Evolutionary conservation across 2,329 filamentous ascomycete species (phyloP).

Genomic region (Raffaelea arxii): DNA sequence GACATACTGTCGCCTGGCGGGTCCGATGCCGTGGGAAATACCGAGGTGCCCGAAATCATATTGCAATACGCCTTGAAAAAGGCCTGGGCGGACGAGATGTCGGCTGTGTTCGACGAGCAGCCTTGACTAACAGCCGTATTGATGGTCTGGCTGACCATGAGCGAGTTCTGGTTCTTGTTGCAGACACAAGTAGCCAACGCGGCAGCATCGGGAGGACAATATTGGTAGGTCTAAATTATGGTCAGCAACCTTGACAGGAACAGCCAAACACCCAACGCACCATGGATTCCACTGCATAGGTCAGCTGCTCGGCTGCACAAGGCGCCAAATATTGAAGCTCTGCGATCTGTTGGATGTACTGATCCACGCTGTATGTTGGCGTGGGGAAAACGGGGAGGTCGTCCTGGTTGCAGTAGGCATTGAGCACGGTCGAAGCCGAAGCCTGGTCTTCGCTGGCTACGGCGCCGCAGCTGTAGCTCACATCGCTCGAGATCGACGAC

Average conservation of each 20-base stretch:
- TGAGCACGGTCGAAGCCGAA: conserved; percentile 35
- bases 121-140: conserved; percentile 30
- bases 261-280: not conserved
- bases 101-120: conserved; percentile 36
- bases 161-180: conserved; percentile 38
- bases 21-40: conserved; percentile 32
- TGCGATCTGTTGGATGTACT: conserved; percentile 41
- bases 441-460: conserved; percentile 36
- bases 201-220: conserved; percentile 18
- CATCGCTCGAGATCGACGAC: conserved; percentile 25
- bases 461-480: conserved; percentile 33
- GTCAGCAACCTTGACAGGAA: conserved; percentile 1
- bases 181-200: conserved; percentile 41
- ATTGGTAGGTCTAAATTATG: conserved; percentile 12
- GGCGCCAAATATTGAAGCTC: conserved; percentile 31
- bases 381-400: conserved; percentile 24
- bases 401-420: conserved; percentile 39
- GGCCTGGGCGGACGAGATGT: conserved; percentile 36
- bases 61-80: conserved; percentile 44
- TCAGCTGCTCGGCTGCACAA: conserved; percentile 30
- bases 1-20: conserved; percentile 42
- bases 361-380: conserved; percentile 31
- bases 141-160: conserved; percentile 30
- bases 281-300: conserved; percentile 28
- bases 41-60: conserved; percentile 37